Conservation (phyloP, 768 basidiomycete species). For the Pleurotus citrinopileatus region DNA sequence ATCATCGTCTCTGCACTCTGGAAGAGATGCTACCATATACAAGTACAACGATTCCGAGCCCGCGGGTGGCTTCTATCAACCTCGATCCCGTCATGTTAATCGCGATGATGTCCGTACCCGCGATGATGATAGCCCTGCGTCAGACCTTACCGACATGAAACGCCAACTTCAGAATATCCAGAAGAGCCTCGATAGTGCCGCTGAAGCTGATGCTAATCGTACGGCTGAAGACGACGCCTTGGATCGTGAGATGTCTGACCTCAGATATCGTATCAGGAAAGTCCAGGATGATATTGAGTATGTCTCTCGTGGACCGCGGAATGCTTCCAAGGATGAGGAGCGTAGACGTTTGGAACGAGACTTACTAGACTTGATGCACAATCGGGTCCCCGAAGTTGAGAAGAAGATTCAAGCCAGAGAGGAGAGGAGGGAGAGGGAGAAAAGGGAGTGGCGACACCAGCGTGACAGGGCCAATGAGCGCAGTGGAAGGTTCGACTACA, state of each 20-base stretch:
- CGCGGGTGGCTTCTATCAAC: slow-evolving; percentile 70
- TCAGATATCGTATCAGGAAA: slow-evolving; percentile 80
- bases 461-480: slow-evolving; percentile 84
- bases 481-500: slow-evolving; percentile 61
- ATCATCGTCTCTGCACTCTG: slow-evolving; percentile 49
- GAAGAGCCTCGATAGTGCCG: slow-evolving; percentile 71
- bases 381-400: slow-evolving; percentile 89
- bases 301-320: slow-evolving; percentile 70
- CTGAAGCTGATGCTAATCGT: slow-evolving; percentile 57
- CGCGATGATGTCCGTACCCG: slow-evolving; percentile 76
- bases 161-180: slow-evolving; percentile 77
- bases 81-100: slow-evolving; percentile 81
- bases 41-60: slow-evolving; percentile 70
- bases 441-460: slow-evolving; percentile 73
- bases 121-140: slow-evolving; percentile 56
- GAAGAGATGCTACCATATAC: slow-evolving; percentile 89
- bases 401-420: slow-evolving; percentile 78
- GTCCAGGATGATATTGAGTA: slow-evolving; percentile 93
- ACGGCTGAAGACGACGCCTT: slow-evolving; percentile 86
- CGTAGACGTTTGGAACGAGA: slow-evolving; percentile 85
- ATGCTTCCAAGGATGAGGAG: slow-evolving; percentile 79
- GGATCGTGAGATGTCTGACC: slow-evolving; percentile 85
- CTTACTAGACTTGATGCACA: slow-evolving; percentile 81
- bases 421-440: slow-evolving; percentile 72
- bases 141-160: slow-evolving; percentile 86